phyloP scores from a whole-genome alignment of 2,329 filamentous ascomycete species.

The Sporothrix globosa region DNA sequence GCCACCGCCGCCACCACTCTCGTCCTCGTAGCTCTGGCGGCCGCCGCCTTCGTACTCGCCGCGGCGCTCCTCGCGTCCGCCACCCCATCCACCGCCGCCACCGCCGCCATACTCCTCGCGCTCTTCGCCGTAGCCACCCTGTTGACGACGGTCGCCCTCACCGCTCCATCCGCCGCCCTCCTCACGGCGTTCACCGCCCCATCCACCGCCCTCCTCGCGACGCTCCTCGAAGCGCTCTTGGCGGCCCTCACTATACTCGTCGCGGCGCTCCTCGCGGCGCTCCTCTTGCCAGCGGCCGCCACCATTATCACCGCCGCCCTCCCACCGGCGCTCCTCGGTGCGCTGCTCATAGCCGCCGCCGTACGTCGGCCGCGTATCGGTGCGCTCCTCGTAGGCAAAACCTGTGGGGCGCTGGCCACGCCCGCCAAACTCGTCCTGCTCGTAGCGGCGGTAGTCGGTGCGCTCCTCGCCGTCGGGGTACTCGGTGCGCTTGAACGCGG shows the following conservation, averaged over 20 bases:
- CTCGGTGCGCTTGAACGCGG: constrained; percentile 62
- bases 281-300: constrained; percentile 36
- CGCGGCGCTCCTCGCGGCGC: constrained; percentile 33
- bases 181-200: constrained; percentile 34
- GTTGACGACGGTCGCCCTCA: background rate
- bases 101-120: constrained; percentile 38
- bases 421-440: constrained; percentile 50
- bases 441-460: constrained; percentile 64
- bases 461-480: constrained; percentile 60
- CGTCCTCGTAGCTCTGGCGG: constrained; percentile 29
- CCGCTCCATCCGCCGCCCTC: constrained; percentile 35
- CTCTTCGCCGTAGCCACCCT: constrained; percentile 38
- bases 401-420: constrained; percentile 48
- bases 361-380: constrained; percentile 55
- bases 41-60: constrained; percentile 34
- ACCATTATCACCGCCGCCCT: constrained; percentile 39
- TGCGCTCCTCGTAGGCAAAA: constrained; percentile 61
- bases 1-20: constrained; percentile 31
- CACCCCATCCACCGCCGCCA: constrained; percentile 1
- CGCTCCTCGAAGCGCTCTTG: constrained; percentile 28
- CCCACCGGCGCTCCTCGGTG: constrained; percentile 55
- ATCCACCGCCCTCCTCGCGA: constrained; percentile 36
- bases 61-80: constrained; percentile 32
- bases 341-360: constrained; percentile 62
- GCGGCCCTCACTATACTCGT: background rate